Base-by-base conservation (phyloP, 306 rosid species). In the Quercus cerris region DNA sequence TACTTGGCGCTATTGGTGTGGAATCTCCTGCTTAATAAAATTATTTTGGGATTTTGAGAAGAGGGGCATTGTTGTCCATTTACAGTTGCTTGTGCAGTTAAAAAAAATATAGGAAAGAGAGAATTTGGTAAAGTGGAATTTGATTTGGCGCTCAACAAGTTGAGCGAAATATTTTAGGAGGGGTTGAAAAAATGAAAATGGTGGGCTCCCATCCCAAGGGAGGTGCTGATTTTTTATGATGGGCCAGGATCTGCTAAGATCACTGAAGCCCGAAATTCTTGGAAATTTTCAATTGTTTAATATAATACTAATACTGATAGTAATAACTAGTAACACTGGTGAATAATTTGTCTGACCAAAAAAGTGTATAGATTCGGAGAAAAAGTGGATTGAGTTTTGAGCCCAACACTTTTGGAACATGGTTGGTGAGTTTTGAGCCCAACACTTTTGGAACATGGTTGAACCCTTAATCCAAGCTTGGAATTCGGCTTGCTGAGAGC, bases 341-440 rank as follows among this genome's bases (percentile, higher is more conserved):
- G 54, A 12, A 3, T 3, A 11, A 49, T 3, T 49, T 49, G 54
- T 49, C 54, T 49, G 54, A 49, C 54, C 54, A 49, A 49, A 49
- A 49, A 49, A 49, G 54, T 49, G 54, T 0, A 49, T 12, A 10
- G 17, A 11, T 3, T 49, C 1, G 4, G 46, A 2, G 11, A 7
- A 38, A 0, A 49, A 49, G 54, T 49, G 17, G 17, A 3, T 49
- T 49, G 54, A 3, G 54, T 13, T 38, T 38, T 38, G 46, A 38
- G 90, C 58, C 84, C 90, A 8, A 87, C 90, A 74, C 90, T 84
- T 23, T 86, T 38, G 46, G 90, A 68, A 86, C 87, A 56, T 86
- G 90, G 23, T 22, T 22, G 23, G 23, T 22, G 23, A 22, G 23
- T 22, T 22, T 22, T 22, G 23, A 22, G 23, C 58, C 84, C 90